These are phyloP conservation scores for Fusarium abutilonis DNA, from an alignment of 2,329 filamentous ascomycete species.

Conservation along the genomic window DNA sequence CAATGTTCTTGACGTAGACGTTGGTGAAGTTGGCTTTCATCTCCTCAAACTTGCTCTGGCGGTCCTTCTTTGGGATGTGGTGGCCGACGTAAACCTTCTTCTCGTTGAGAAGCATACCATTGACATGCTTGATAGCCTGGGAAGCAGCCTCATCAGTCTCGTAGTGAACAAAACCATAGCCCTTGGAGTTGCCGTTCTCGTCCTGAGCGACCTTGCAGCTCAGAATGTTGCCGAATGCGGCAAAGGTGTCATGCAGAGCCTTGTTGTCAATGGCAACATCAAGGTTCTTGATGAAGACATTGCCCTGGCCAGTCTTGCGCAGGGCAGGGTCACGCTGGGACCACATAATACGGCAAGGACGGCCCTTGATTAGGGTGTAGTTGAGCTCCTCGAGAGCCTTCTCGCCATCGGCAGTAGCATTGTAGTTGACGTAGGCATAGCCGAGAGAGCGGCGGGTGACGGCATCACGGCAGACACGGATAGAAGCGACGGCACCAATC, in stretches of 20 bases:
- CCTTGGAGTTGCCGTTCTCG: slow-evolving; percentile 95
- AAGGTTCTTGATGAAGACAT: slow-evolving; percentile 99
- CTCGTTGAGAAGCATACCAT: slow-evolving; percentile 99
- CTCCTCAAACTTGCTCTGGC: slow-evolving; percentile 99
- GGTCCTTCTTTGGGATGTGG: slow-evolving; percentile 99
- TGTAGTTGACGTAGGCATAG: slow-evolving; percentile 99
- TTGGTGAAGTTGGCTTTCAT: slow-evolving; percentile 99
- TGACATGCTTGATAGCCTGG: slow-evolving; percentile 99
- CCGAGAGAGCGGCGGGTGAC: slow-evolving; percentile 98
- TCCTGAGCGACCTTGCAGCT: slow-evolving; percentile 99
- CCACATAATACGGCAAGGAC: slow-evolving; percentile 99
- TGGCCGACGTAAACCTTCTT: slow-evolving; percentile 99
- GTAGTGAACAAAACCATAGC: slow-evolving; percentile 99
- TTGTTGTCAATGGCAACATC: slow-evolving; percentile 99
- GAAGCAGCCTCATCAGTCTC: slow-evolving; percentile 97
- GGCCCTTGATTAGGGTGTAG: slow-evolving; percentile 99
- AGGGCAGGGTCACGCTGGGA: slow-evolving; percentile 98
- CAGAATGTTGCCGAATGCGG: slow-evolving; percentile 98
- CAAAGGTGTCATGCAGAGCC: slow-evolving; percentile 98
- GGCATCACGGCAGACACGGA: slow-evolving; percentile 99
- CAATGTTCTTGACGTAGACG: slow-evolving; percentile 99
- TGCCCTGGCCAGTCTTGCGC: slow-evolving; percentile 98
- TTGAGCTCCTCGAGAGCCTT: slow-evolving; percentile 99
- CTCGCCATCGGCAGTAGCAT: slow-evolving; percentile 94
- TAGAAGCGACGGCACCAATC: slow-evolving; percentile 98